Conservation (phyloP, 805 yeast species). For the Debaryomyces maramus region DNA sequence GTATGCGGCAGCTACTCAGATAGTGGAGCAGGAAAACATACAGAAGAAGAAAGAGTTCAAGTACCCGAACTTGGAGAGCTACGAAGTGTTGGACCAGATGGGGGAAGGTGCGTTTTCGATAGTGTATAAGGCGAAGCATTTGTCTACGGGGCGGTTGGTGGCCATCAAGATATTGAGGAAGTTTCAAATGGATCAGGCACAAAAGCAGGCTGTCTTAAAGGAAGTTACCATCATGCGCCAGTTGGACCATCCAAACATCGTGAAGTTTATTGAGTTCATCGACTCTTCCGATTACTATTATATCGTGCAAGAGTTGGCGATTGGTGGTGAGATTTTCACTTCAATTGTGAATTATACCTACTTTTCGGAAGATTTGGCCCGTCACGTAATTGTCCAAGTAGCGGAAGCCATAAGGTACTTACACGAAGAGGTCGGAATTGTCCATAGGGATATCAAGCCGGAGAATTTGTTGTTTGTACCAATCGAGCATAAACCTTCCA, state of each 20-base stretch:
- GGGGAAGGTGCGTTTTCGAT: slow-evolving; percentile 86
- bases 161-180: slow-evolving; percentile 68
- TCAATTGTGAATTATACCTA: slow-evolving; percentile 68
- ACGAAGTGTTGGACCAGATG: slow-evolving; percentile 48
- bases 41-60: slow-evolving; percentile 20
- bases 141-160: slow-evolving; percentile 38
- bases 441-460: slow-evolving; percentile 82
- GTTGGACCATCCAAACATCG: slow-evolving; percentile 63
- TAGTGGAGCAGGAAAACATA: slow-evolving; percentile 36
- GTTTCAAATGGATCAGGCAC: slow-evolving; percentile 60
- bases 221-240: slow-evolving; percentile 78
- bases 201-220: slow-evolving; percentile 68
- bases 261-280: slow-evolving; percentile 62
- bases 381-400: slow-evolving; percentile 65
- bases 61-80: slow-evolving; percentile 42
- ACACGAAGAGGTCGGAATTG: slow-evolving; percentile 74
- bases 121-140: slow-evolving; percentile 61
- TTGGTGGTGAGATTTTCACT: slow-evolving; percentile 76
- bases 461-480: slow-evolving; percentile 71
- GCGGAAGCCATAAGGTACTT: slow-evolving; percentile 65
- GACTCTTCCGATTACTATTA: slow-evolving; percentile 63
- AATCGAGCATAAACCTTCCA: slow-evolving; percentile 50
- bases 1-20: slow-evolving; percentile 26
- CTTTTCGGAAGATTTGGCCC: slow-evolving; percentile 61
- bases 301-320: slow-evolving; percentile 69